A percentile compares a stretch with the other conserved stretches of the same genome.
phyloP scores from a whole-genome alignment of 306 rosid genomes.

The Trichosanthes truncata region DNA sequence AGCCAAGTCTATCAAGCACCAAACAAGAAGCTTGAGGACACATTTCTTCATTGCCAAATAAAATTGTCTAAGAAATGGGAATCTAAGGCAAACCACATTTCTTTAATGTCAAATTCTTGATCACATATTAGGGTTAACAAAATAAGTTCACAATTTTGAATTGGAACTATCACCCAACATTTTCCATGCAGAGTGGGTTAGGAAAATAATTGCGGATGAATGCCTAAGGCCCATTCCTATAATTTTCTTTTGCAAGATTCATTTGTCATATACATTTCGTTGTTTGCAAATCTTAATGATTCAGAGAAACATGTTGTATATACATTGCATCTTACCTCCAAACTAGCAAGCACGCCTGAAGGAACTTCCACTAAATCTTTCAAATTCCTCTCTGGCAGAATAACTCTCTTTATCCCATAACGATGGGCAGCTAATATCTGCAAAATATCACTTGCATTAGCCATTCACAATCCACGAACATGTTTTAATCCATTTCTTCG shows the following conservation, averaged over 20 bases:
- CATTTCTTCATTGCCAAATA: not conserved
- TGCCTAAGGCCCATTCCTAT: not conserved
- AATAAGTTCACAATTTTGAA: not conserved
- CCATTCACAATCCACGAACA: not conserved
- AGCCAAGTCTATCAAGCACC: too few relatives aligned
- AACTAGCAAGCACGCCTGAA: constrained; percentile 53
- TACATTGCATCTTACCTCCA: constrained; percentile 50
- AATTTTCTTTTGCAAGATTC: not conserved
- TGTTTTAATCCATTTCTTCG: not conserved
- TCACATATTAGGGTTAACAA: not conserved
- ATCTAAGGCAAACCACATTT: not conserved
- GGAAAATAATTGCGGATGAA: not conserved
- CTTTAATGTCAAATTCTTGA: not conserved
- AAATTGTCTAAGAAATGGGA: not conserved
- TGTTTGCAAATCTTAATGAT: not conserved
- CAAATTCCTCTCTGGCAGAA: constrained; percentile 87
- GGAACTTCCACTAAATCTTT: constrained; percentile 95
- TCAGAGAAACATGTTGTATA: not conserved
- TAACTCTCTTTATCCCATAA: constrained; percentile 75
- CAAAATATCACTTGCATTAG: constrained; percentile 15
- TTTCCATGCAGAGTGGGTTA: not conserved
- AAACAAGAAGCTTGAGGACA: not conserved
- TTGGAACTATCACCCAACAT: not conserved
- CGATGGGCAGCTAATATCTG: constrained; percentile 97
- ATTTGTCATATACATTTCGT: not conserved